phyloP scores from a whole-genome alignment of 768 basidiomycete genomes.

The Phaffia australis region DNA sequence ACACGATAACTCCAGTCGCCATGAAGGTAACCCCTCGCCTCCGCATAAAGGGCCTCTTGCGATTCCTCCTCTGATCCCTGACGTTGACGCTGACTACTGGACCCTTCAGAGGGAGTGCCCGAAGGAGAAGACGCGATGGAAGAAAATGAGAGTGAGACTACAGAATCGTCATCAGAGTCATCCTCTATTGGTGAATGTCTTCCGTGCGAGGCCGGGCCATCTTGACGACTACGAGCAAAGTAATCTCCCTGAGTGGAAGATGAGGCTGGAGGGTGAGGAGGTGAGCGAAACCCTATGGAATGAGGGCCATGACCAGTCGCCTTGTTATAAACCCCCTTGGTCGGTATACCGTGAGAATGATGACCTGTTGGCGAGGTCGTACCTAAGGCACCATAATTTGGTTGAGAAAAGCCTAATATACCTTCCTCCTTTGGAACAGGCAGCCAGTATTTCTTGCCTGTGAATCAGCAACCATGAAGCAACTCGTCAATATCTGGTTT shows the following conservation, averaged over 20 bases:
- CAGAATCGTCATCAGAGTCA: slow-evolving; percentile 47
- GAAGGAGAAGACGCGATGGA: background rate
- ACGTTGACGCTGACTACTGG: background rate
- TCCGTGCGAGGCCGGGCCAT: slow-evolving; percentile 41
- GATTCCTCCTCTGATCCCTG: slow-evolving; percentile 37
- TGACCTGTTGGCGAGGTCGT: background rate
- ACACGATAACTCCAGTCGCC: slow-evolving; percentile 50
- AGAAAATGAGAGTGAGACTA: slow-evolving; percentile 16
- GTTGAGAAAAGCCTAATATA: slow-evolving; percentile 22
- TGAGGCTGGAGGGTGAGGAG: background rate
- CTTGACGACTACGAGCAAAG: background rate
- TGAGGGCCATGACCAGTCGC: slow-evolving; percentile 18
- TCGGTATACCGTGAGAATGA: slow-evolving; percentile 6
- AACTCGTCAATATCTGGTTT: background rate
- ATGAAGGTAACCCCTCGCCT: slow-evolving; percentile 65
- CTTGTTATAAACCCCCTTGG: background rate
- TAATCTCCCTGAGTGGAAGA: background rate
- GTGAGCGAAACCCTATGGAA: slow-evolving; percentile 10
- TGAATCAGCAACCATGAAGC: slow-evolving; percentile 25
- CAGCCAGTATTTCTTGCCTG: slow-evolving; percentile 74
- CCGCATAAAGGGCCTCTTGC: slow-evolving; percentile 58
- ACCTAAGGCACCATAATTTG: slow-evolving; percentile 15
- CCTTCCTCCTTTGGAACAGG: slow-evolving; percentile 48
- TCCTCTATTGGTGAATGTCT: slow-evolving; percentile 49
- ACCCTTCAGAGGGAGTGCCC: background rate